phyloP scores from a whole-genome alignment of 2,329 filamentous ascomycete genomes.

The Colletotrichum cereale region DNA sequence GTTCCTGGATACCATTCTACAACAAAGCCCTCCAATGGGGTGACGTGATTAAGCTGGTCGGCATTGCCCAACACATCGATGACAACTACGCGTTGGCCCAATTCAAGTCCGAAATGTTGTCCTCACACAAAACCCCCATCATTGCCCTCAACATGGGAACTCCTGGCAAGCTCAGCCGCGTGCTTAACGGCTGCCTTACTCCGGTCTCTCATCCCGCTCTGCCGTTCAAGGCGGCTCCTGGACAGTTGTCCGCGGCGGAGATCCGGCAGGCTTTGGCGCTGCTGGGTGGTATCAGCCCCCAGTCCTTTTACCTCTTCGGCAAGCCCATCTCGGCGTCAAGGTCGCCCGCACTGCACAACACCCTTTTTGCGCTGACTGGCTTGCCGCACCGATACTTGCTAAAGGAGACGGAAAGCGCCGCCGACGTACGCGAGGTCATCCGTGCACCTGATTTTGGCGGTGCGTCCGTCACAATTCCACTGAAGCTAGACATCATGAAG shows the following conservation, averaged over 20 bases:
- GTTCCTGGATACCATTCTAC: conserved; percentile 92
- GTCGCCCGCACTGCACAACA: conserved; percentile 91
- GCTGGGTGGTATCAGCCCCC: conserved; percentile 81
- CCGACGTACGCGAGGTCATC: conserved; percentile 74
- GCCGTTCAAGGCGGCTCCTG: conserved; percentile 94
- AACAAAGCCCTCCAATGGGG: conserved; percentile 91
- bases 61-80: conserved; percentile 78
- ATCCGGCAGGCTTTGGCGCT: conserved; percentile 84
- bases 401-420: conserved; percentile 77
- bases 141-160: conserved; percentile 97
- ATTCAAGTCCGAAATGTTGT: conserved; percentile 83
- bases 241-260: conserved; percentile 90
- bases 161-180: conserved; percentile 87
- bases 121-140: conserved; percentile 82
- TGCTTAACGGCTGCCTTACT: conserved; percentile 93
- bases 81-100: conserved; percentile 88
- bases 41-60: conserved; percentile 94
- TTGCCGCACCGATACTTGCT: conserved; percentile 86
- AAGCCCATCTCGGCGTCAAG: conserved; percentile 85
- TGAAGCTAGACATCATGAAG: conserved; percentile 90
- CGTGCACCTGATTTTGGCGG: conserved; percentile 84
- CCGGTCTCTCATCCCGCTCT: conserved; percentile 90
- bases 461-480: conserved; percentile 93
- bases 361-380: conserved; percentile 80
- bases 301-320: conserved; percentile 89